Conservation (phyloP, 345 rosid species). For the Eucalyptus rudis region DNA sequence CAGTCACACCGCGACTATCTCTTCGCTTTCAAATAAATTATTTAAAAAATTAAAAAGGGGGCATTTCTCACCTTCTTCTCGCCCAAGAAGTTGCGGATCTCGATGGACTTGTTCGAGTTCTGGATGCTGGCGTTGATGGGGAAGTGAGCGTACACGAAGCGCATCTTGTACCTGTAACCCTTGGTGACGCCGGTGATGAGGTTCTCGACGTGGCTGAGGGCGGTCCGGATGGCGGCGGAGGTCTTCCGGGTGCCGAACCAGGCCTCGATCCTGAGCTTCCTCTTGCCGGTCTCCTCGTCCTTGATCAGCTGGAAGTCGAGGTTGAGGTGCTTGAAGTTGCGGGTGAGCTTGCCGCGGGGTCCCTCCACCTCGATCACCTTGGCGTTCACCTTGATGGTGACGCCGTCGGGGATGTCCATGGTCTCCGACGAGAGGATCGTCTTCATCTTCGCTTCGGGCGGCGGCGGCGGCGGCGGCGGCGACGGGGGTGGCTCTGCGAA, state of each 20-base stretch:
- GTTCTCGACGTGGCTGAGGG: slow-evolving; percentile 56
- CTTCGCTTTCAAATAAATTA: not conserved
- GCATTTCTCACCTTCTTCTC: slow-evolving; percentile 3
- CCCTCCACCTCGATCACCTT: slow-evolving; percentile 37
- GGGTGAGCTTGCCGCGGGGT: slow-evolving; percentile 24
- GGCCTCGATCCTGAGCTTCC: slow-evolving; percentile 15
- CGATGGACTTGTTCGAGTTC: slow-evolving; percentile 30
- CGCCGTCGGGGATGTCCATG: slow-evolving; percentile 37
- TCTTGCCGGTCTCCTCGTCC: slow-evolving; percentile 6
- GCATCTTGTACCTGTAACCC: slow-evolving; percentile 80
- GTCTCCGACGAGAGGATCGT: slow-evolving; percentile 30
- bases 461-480: not conserved
- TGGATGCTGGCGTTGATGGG: slow-evolving; percentile 74
- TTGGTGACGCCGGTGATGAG: slow-evolving; percentile 27
- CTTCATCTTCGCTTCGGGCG: slow-evolving; percentile 13
- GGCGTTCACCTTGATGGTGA: slow-evolving; percentile 21
- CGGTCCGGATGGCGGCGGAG: slow-evolving; percentile 20
- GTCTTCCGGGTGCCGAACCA: slow-evolving; percentile 18
- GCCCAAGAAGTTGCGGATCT: slow-evolving; percentile 30
- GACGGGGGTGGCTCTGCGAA: not conserved
- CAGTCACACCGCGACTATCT: not conserved
- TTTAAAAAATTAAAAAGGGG: not conserved
- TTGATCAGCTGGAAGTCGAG: slow-evolving; percentile 32
- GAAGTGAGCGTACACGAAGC: slow-evolving; percentile 81
- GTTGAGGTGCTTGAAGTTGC: slow-evolving; percentile 40